Evolutionary conservation across 768 basidiomycete species (phyloP).

Genomic region (Leucogyrophana mollusca): DNA sequence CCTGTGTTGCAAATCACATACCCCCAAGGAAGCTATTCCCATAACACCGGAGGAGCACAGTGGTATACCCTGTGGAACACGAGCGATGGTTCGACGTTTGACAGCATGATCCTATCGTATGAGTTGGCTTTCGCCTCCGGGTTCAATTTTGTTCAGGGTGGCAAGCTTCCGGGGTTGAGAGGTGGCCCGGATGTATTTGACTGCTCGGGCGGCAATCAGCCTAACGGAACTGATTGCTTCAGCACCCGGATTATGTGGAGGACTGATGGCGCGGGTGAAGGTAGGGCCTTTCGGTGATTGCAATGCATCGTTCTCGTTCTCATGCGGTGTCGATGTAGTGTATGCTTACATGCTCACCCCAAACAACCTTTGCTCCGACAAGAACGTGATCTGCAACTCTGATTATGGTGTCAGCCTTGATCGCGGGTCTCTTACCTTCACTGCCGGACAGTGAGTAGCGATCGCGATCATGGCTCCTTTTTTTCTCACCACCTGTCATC

Average conservation of each 20-base stretch:
- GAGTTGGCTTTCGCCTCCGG: constrained; percentile 67
- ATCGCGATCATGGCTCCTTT: constrained; percentile 3
- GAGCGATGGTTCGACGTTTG: constrained; percentile 52
- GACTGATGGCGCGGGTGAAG: constrained; percentile 60
- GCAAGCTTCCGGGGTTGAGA: constrained; percentile 75
- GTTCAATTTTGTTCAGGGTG: constrained; percentile 73
- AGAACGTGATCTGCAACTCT: constrained; percentile 60
- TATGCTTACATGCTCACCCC: constrained; percentile 78
- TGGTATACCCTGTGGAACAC: constrained; percentile 70
- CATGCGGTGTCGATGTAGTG: constrained; percentile 44
- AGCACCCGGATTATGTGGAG: constrained; percentile 80
- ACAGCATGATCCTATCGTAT: constrained; percentile 70
- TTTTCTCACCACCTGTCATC: constrained; percentile 1
- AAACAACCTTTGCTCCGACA: constrained; percentile 55
- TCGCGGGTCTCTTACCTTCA: constrained; percentile 64
- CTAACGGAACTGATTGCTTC: constrained; percentile 70
- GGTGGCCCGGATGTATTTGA: constrained; percentile 63
- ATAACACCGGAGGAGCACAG: constrained; percentile 63
- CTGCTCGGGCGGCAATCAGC: constrained; percentile 67
- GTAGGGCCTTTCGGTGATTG: constrained; percentile 35
- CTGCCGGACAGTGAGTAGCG: constrained; percentile 56
- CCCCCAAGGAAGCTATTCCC: constrained; percentile 56
- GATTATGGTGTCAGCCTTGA: constrained; percentile 79
- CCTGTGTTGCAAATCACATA: constrained; percentile 63
- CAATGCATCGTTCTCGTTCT: constrained; percentile 1